A percentile compares a stretch with the other conserved stretches of the same genome.
phyloP scores from a whole-genome alignment of 2,329 filamentous ascomycete species.

The Penicillium hesseltinei region DNA sequence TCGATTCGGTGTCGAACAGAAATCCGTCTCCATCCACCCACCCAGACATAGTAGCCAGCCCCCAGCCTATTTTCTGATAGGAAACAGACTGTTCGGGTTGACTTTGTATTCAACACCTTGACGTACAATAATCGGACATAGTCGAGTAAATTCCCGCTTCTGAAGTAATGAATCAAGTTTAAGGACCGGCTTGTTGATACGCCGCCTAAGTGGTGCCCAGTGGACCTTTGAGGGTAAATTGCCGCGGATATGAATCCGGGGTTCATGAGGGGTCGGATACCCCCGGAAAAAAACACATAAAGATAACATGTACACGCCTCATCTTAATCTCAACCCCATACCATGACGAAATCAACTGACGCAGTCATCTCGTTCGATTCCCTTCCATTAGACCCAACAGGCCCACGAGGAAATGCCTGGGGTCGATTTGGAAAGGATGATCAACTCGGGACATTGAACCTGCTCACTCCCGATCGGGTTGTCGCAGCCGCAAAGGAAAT shows the following conservation, averaged over 20 bases:
- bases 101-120: background rate
- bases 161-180: no score
- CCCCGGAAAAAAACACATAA: background rate
- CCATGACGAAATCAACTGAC: background rate
- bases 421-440: conserved; percentile 53
- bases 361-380: conserved; percentile 15
- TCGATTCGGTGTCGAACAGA: background rate
- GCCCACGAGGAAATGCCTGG: conserved; percentile 56
- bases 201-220: background rate
- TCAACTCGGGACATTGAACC: conserved; percentile 54
- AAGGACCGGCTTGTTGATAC: background rate
- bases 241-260: background rate
- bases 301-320: background rate
- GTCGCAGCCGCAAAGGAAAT: conserved; percentile 47
- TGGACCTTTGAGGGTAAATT: background rate
- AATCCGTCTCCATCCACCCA: background rate
- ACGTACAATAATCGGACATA: background rate
- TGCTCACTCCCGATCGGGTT: conserved; percentile 49
- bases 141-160: background rate
- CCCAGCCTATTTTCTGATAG: background rate
- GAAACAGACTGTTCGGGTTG: background rate
- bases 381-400: conserved; percentile 28
- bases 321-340: background rate
- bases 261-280: background rate
- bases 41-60: background rate